Evolutionary conservation across 2,329 filamentous ascomycete species (phyloP), one percentile per base, ranked within the genome.

Genomic region (Paracoccidioides brasiliensis): DNA sequence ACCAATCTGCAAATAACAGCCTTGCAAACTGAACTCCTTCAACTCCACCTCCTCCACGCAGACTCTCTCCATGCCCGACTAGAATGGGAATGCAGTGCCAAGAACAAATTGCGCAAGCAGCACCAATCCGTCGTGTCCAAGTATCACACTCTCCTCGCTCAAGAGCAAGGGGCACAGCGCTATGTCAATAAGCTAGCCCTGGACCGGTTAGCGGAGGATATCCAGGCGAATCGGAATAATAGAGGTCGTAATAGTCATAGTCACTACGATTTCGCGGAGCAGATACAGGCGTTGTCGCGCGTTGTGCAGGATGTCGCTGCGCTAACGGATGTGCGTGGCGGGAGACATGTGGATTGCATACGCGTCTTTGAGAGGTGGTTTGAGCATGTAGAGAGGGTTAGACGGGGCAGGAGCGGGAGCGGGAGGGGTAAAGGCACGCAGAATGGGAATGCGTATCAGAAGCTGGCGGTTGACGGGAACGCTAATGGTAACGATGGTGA

Each of bases 1-100:
- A 38, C 66, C 7, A 66, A 65, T 60, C 66, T 69, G 22, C 69
- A 73, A 35, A 62, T 70, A 53, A 60, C 66, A 12, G 65, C 67
- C 10, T 52, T 74, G 37, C 69, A 72, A 55, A 72, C 69, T 0
- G 73, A 76, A 56, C 62, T 76, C 10, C 63, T 76, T 30, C 73
- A 76, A 55, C 58, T 76, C 14, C 68, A 66, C 53, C 64, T 74
- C 4, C 62, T 74, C 5, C 67, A 73, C 59, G 64, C 66, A 6
- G 63, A 64, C 4, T 64, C 61, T 6, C 53, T 67, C 22, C 65
- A 65, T 43, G 60, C 61, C 22, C 61, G 67, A 15, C 55, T 60
- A 3, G 63, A 68, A 45, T 70, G 67, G 70, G 64, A 68, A 55
- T 45, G 55, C 2, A 62, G 59, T 28, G 65, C 65, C 0, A 67